phyloP scores from a whole-genome alignment of 2,329 filamentous ascomycete species.

The Lecanoromycetidae sp. region DNA sequence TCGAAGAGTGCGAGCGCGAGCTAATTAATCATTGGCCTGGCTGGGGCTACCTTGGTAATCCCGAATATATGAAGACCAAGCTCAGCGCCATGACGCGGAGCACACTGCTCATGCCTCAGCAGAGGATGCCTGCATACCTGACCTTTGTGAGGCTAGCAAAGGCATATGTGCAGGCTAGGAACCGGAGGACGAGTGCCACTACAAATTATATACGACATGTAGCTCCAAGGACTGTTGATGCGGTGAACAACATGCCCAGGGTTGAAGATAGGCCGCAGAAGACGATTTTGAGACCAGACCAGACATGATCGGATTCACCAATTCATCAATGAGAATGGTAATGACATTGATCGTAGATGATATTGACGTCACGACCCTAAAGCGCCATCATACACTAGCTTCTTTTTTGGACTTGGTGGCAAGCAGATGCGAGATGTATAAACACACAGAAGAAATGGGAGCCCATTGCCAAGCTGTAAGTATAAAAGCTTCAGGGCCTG shows the following conservation, averaged over 20 bases:
- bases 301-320: too few relatives aligned
- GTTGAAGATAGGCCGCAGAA: constrained; percentile 14
- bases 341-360: too few relatives aligned
- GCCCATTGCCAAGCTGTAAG: neutral
- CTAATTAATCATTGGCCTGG: constrained; percentile 71
- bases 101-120: neutral
- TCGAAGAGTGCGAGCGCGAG: constrained; percentile 58
- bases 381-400: too few relatives aligned
- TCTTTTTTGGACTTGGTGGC: too few relatives aligned
- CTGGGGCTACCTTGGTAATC: constrained; percentile 42
- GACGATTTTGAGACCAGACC: constrained; percentile 7
- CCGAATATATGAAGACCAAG: constrained; percentile 24
- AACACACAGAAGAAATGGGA: too few relatives aligned
- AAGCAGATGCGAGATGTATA: too few relatives aligned
- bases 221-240: constrained; percentile 15
- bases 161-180: constrained; percentile 25
- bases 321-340: too few relatives aligned
- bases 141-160: constrained; percentile 33
- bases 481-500: too few relatives aligned
- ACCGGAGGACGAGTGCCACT: neutral
- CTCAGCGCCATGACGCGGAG: neutral
- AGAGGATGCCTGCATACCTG: constrained; percentile 29
- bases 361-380: too few relatives aligned
- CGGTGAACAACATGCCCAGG: constrained; percentile 15
- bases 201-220: neutral